Evolutionary conservation across 2,329 filamentous ascomycete genomes (phyloP), one percentile per base, ranked within the genome.

Genomic region (Diaporthe ampelina): DNA sequence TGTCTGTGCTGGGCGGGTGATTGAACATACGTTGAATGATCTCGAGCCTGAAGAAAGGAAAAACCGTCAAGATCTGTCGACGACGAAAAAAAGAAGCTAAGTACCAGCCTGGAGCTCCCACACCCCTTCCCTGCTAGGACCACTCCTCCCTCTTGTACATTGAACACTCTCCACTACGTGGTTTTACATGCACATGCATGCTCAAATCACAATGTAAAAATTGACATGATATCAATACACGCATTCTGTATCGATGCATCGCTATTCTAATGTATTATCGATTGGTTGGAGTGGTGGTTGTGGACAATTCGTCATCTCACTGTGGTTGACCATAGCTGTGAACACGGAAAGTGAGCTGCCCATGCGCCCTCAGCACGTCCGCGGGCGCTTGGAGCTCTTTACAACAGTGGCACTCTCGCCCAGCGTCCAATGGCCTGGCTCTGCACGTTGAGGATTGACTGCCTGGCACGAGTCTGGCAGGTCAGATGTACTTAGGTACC

Each of bases 1-100:
- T 13, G 32, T 58, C 29, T 58, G 19, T 35, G 19, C n/a, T 13
- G 56, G 56, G 56, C 17, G 21, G 56, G 29, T n/a, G 7, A 58
- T 37, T 13, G n/a, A 37, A 58, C 29, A 24, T 37, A 58, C 29
- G 29, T 15, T 13, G 29, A 37, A 37, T 3, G 19, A 10, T 58
- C 29, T 58, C 56, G 56, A n/a, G 56, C 29, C 29, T 58, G 56
- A n/a, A 58, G 56, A 37, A 58, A 58, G 10, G 35, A 29, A 21
- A 37, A 13, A 5, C 35, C 9, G 8, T n/a, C 56, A 37, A 11
- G 21, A 37, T 21, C 7, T 4, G 29, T 6, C 19, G 56, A 37
- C 32, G 19, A 17, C 2, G 3, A 11, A 37, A 37, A n/a, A 37
- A 57, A 45, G 17, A 19, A 21, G 48, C 7, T 21, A 11, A 57